A percentile compares a stretch with the other conserved stretches of the same genome.
phyloP scores from a whole-genome alignment of 805 yeast species.

The Wickerhamomyces alni region DNA sequence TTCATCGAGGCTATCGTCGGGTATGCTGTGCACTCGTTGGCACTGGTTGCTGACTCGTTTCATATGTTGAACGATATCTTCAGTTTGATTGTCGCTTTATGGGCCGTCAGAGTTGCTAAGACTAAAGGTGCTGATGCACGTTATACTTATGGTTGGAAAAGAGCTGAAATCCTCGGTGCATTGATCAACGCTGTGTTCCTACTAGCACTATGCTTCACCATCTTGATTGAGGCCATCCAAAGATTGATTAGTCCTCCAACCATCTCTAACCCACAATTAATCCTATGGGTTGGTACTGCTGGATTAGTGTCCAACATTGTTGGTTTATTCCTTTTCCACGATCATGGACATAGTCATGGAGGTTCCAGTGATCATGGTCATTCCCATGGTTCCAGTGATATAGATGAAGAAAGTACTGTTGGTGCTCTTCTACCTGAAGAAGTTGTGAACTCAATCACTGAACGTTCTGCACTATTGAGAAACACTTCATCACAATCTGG shows the following conservation, averaged over 20 bases:
- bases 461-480: slow-evolving; percentile 10
- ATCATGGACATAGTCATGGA: slow-evolving; percentile 58
- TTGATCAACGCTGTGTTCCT: slow-evolving; percentile 88
- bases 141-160: slow-evolving; percentile 96
- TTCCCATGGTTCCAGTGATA: slow-evolving; percentile 21
- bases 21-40: slow-evolving; percentile 88
- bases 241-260: slow-evolving; percentile 77
- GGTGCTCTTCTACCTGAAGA: slow-evolving; percentile 38
- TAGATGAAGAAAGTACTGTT: slow-evolving; percentile 21
- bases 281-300: slow-evolving; percentile 73
- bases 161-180: slow-evolving; percentile 96
- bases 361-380: slow-evolving; percentile 33
- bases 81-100: slow-evolving; percentile 81
- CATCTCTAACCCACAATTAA: slow-evolving; percentile 76
- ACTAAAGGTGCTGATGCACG: slow-evolving; percentile 76
- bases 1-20: slow-evolving; percentile 80
- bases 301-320: slow-evolving; percentile 79
- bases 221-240: slow-evolving; percentile 88
- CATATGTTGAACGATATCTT: slow-evolving; percentile 96
- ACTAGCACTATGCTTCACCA: slow-evolving; percentile 87
- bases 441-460: slow-evolving; percentile 33
- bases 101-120: slow-evolving; percentile 94
- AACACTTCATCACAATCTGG: neutral
- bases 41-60: slow-evolving; percentile 92
- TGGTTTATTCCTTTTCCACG: slow-evolving; percentile 87